These are phyloP conservation scores for Hygrocybe coccinea DNA, from an alignment of 768 basidiomycete species.

Conservation along the genomic window DNA sequence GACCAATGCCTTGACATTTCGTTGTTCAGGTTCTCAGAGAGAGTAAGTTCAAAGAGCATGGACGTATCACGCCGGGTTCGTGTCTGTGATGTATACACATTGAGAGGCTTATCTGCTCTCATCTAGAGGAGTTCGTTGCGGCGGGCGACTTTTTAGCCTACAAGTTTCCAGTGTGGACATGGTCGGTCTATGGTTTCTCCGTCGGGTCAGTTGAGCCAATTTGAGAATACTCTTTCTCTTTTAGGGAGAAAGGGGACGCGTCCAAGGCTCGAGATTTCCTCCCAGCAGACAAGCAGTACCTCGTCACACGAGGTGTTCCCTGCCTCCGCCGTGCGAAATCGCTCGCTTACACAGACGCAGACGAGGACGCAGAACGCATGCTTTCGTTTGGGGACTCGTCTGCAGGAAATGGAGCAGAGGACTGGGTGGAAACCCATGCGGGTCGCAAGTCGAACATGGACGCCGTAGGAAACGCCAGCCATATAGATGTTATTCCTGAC, in stretches of 20 bases:
- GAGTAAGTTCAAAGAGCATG: conserved; percentile 99
- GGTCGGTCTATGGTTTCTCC: conserved; percentile 47
- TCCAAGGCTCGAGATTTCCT: conserved; percentile 86
- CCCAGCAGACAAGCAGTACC: conserved; percentile 94
- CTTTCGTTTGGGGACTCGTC: conserved; percentile 73
- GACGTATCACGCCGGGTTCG: conserved; percentile 88
- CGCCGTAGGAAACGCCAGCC: conserved; percentile 53
- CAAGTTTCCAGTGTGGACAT: conserved; percentile 98
- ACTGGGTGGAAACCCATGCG: conserved; percentile 99
- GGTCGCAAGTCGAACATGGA: conserved; percentile 56
- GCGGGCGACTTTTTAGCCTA: conserved; percentile 96
- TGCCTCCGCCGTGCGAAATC: conserved; percentile 91
- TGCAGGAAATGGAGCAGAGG: conserved; percentile 60
- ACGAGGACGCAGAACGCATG: conserved; percentile 93
- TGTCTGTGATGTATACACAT: conserved; percentile 3
- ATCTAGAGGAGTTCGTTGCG: conserved; percentile 90
- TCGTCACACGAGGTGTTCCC: conserved; percentile 93
- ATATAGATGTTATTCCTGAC: conserved; percentile 85
- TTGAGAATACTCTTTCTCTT: conserved; percentile 8
- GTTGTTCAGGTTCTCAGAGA: conserved; percentile 81
- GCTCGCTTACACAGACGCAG: conserved; percentile 89
- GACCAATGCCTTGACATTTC: conserved; percentile 28
- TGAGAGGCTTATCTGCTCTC: background rate
- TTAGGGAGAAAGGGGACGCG: conserved; percentile 89
- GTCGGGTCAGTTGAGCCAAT: conserved; percentile 5